A percentile compares a stretch with the other conserved stretches of the same genome.
Evolutionary conservation across 2,329 filamentous ascomycete genomes (phyloP).

Genomic region (Aspergillus sp.): DNA sequence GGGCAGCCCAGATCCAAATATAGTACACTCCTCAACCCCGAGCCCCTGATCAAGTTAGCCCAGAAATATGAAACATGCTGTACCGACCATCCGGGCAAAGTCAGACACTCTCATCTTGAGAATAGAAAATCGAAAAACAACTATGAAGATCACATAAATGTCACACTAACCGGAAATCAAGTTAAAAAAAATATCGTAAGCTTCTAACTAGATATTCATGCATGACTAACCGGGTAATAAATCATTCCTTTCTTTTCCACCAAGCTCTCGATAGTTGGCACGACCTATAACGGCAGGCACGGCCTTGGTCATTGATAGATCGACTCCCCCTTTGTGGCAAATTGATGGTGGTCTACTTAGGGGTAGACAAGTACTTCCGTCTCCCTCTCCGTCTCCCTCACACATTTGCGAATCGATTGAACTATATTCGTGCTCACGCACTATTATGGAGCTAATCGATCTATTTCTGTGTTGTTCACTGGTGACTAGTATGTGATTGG

Average conservation of each 20-base stretch:
- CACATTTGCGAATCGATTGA: background rate
- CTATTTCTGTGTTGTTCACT: too few relatives aligned
- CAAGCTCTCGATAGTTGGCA: background rate
- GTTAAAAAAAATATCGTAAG: background rate
- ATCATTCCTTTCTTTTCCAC: background rate
- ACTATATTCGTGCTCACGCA: background rate
- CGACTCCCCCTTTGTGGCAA: background rate
- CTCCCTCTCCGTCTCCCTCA: background rate
- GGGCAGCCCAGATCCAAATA: background rate
- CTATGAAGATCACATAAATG: background rate
- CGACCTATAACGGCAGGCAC: background rate
- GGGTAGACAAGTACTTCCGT: background rate
- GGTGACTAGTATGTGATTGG: background rate
- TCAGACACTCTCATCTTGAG: too few relatives aligned
- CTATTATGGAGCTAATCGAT: background rate
- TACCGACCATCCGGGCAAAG: background rate
- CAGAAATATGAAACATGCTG: background rate
- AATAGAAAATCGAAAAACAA: background rate
- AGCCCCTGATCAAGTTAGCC: background rate
- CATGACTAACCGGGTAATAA: background rate
- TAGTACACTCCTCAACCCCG: background rate
- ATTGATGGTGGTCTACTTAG: background rate
- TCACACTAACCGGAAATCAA: too few relatives aligned
- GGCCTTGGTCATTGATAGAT: background rate
- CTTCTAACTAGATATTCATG: background rate